Percentiles rank a stretch among this genome's conserved stretches.
phyloP scores from a whole-genome alignment of 1,139 yeast genomes.

The Yamadazyma diospyri region DNA sequence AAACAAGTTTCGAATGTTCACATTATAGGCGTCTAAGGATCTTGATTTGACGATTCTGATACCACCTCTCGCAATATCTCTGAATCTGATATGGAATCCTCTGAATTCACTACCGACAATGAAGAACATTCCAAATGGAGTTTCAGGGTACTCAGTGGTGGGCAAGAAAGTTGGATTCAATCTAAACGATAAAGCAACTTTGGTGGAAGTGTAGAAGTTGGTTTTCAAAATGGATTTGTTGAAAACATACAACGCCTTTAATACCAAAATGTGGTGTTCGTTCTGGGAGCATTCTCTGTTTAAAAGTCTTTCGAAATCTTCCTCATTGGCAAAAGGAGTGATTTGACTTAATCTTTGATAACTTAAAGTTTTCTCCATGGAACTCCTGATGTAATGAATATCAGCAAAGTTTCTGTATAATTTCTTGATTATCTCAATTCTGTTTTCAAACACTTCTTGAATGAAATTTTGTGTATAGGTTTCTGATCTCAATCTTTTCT shows the following conservation, averaged over 20 bases:
- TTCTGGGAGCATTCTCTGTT: conserved; percentile 75
- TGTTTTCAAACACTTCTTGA: conserved; percentile 67
- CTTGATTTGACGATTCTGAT: conserved; percentile 91
- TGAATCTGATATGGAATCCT: conserved; percentile 95
- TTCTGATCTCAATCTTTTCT: conserved; percentile 88
- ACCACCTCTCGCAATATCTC: conserved; percentile 98
- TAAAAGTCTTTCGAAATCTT: conserved; percentile 68
- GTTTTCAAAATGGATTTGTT: conserved; percentile 89
- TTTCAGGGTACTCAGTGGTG: conserved; percentile 80
- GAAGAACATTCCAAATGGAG: conserved; percentile 91
- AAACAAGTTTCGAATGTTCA: conserved; percentile 82
- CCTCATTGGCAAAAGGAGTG: conserved; percentile 70
- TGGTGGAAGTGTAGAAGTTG: conserved; percentile 89
- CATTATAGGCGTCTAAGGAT: conserved; percentile 78
- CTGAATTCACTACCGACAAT: conserved; percentile 95
- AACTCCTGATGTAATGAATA: conserved; percentile 74
- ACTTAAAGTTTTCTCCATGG: conserved; percentile 78
- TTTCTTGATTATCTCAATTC: conserved; percentile 73
- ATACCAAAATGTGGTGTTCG: conserved; percentile 73
- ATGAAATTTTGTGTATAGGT: conserved; percentile 88
- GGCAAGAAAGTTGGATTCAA: conserved; percentile 86
- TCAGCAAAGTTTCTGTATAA: conserved; percentile 92
- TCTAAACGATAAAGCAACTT: conserved; percentile 92
- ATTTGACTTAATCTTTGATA: conserved; percentile 83
- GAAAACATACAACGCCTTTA: conserved; percentile 78